Evolutionary conservation across 2,329 filamentous ascomycete genomes (phyloP), one percentile per base, ranked within the genome.

Genomic region (Daldinia sp.): DNA sequence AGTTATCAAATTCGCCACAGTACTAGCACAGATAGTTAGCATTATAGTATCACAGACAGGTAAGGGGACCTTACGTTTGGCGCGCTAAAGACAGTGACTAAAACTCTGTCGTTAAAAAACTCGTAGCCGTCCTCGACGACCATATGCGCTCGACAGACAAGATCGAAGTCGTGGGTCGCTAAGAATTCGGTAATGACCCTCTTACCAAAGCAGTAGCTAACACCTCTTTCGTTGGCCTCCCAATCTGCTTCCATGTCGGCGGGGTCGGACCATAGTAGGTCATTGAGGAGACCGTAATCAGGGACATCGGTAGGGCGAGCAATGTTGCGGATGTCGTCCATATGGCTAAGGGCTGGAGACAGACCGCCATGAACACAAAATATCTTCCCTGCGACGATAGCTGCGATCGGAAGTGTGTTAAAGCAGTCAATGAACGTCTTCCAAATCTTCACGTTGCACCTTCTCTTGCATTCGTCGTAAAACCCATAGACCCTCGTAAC

Each of bases 81-180:
- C 50, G 95, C 95, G 67, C 93, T 97, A 77, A 99, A 99, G 1
- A 99, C 94, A 1, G 95, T 99, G 45, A 99, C 95, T 62, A 99
- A 79, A 45, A 97, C 91, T 61, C 95, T 86, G 76, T 99, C 95
- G 65, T 92, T 96, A 78, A 98, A 99, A 78, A 99, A 99, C 74
- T 99, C 95, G 78, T 99, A 99, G 9, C 95, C 95, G 75, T 99
- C 95, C 77, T 99, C 95, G 19, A 99, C 95, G 53, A 99, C 95
- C 95, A 98, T 98, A 80, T 99, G 95, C 49, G 95, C 95, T 69
- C 95, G 90, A 76, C 95, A 99, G 53, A 99, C 94, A 51, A 99
- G 82, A 77, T 99, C 95, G 76, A 99, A 98, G 78, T 99, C 95
- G 76, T 99, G 95, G 58, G 91, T 88, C 62, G 93, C 90, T 67